A percentile compares a stretch with the other conserved stretches of the same genome.
phyloP scores from a whole-genome alignment of 192 early-diverging fungal species.

The Spizellomyces sp. region DNA sequence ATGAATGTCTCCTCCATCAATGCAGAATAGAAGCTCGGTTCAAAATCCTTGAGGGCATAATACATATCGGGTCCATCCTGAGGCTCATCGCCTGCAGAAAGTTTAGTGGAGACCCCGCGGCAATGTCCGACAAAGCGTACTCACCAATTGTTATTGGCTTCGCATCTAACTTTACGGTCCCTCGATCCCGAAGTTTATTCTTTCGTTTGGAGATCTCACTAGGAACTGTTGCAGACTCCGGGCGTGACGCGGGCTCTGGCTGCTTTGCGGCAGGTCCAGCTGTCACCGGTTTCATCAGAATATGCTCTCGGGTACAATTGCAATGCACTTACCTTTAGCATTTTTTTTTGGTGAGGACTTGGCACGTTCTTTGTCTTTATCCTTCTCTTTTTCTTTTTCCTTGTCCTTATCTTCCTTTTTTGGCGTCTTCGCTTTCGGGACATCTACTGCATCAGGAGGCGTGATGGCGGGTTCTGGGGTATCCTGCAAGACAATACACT shows the following conservation, averaged over 20 bases:
- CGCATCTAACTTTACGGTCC: slow-evolving; percentile 34
- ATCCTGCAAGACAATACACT: slow-evolving; percentile 18
- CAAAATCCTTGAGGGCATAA: slow-evolving; percentile 49
- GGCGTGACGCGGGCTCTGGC: slow-evolving; percentile 32
- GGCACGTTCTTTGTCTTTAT: slow-evolving; percentile 31
- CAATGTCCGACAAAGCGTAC: not conserved
- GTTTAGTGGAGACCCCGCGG: not conserved
- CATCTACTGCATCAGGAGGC: slow-evolving; percentile 12
- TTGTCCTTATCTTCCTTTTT: slow-evolving; percentile 38
- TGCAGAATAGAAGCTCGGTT: slow-evolving; percentile 36
- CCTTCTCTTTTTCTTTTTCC: slow-evolving; percentile 35
- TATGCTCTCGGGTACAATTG: not conserved
- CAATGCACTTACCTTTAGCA: slow-evolving; percentile 33
- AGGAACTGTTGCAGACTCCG: slow-evolving; percentile 35
- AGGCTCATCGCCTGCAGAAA: slow-evolving; percentile 52
- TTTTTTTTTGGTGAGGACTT: slow-evolving; percentile 38
- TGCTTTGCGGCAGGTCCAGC: slow-evolving; percentile 21
- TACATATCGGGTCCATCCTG: slow-evolving; percentile 53
- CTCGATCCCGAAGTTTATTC: slow-evolving; percentile 47
- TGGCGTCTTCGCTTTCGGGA: slow-evolving; percentile 20
- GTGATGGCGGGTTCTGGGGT: slow-evolving; percentile 15
- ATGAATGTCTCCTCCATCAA: slow-evolving; percentile 49
- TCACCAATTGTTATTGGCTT: slow-evolving; percentile 46
- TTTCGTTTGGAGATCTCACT: slow-evolving; percentile 49
- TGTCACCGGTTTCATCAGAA: not conserved